A percentile compares a stretch with the other conserved stretches of the same genome.
These are phyloP conservation scores for Thamnidium elegans DNA, from an alignment of 192 early-diverging fungal species.

Conservation along the genomic window DNA sequence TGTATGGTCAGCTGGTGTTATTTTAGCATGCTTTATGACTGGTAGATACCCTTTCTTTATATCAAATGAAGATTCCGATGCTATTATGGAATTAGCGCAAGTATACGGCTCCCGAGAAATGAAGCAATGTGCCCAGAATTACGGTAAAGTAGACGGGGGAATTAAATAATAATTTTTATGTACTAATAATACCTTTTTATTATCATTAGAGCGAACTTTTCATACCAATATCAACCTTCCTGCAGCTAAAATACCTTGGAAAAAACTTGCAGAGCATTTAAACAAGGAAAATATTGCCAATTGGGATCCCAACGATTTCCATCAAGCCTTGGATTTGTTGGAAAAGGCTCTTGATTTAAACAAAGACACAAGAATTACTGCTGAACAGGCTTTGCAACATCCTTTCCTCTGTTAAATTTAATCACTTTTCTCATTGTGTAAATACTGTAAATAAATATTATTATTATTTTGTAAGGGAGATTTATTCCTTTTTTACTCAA, in stretches of 20 bases:
- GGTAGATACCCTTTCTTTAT: conserved; percentile 89
- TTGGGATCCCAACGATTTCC: conserved; percentile 41
- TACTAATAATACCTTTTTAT: background rate
- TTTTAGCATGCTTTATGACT: conserved; percentile 74
- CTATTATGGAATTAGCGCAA: conserved; percentile 78
- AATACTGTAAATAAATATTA: too few relatives aligned
- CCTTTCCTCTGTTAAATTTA: conserved; percentile 53
- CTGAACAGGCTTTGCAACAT: conserved; percentile 72
- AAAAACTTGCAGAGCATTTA: conserved; percentile 39
- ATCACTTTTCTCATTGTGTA: too few relatives aligned
- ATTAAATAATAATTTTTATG: conserved; percentile 49
- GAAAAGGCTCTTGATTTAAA: conserved; percentile 55
- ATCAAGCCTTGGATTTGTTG: conserved; percentile 60
- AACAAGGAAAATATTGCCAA: conserved; percentile 37
- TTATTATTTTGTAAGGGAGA: too few relatives aligned
- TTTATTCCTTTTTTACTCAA: too few relatives aligned
- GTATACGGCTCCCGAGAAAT: conserved; percentile 78
- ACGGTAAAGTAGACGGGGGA: background rate
- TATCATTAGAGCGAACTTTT: conserved; percentile 49
- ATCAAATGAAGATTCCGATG: conserved; percentile 82
- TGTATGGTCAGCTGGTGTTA: conserved; percentile 92
- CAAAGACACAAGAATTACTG: conserved; percentile 65
- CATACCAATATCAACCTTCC: conserved; percentile 52
- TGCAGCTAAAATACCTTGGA: conserved; percentile 23
- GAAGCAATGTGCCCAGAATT: conserved; percentile 53